These are phyloP conservation scores for Aspergillus sp. DNA, from an alignment of 2,329 filamentous ascomycete genomes.

Conservation along the genomic window DNA sequence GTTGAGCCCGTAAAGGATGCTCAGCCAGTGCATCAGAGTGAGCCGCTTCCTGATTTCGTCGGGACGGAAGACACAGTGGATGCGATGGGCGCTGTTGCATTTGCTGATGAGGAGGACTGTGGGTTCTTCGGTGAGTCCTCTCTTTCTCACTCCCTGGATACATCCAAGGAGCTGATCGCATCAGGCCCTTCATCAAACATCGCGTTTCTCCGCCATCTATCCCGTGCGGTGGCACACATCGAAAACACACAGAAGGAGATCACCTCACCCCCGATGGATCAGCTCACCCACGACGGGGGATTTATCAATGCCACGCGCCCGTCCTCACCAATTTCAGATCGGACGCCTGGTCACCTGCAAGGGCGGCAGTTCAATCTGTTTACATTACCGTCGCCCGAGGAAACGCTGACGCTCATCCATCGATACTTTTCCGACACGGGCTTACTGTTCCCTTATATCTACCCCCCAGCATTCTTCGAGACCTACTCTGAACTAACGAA, in stretches of 20 bases:
- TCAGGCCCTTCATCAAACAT: constrained; percentile 27
- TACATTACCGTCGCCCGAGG: constrained; percentile 12
- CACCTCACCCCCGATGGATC: no score
- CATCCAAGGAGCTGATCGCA: no score
- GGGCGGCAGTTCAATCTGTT: constrained; percentile 4
- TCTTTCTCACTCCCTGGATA: neutral
- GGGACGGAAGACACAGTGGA: constrained; percentile 29
- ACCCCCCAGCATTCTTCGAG: constrained; percentile 21
- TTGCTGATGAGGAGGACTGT: constrained; percentile 38
- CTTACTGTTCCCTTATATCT: constrained; percentile 24
- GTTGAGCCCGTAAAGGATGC: neutral
- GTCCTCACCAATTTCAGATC: neutral
- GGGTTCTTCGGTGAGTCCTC: constrained; percentile 30
- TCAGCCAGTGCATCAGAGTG: neutral
- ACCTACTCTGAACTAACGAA: constrained; percentile 20
- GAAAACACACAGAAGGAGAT: neutral
- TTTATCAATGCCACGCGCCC: constrained; percentile 21
- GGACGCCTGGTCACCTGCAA: no score
- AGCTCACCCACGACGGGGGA: constrained; percentile 8
- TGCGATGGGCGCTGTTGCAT: constrained; percentile 37
- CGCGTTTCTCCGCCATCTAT: constrained; percentile 25
- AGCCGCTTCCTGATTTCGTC: constrained; percentile 16
- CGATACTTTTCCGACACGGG: constrained; percentile 28
- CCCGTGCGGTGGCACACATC: constrained; percentile 9
- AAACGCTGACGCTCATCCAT: constrained; percentile 18